Evolutionary conservation across 108 stramenopile species (phyloP), one percentile per base, ranked within the genome.

Genomic region (Aurantiochytrium sp.): DNA sequence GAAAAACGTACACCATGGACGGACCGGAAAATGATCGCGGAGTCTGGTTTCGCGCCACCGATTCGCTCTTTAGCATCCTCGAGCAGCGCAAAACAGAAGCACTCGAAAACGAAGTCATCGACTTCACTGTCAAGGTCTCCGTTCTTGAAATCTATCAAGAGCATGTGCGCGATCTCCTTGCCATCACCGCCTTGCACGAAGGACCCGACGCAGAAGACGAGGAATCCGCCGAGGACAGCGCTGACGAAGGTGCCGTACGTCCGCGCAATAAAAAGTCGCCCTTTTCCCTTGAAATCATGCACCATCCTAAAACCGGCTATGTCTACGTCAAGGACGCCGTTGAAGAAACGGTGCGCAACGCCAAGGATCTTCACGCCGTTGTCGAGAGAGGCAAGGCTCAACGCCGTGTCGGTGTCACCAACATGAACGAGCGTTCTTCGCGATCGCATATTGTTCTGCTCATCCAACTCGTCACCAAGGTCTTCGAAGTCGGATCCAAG

Each of bases 371-470:
- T 4, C 90, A 94, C 59, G 90, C 93, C 21, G 60, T 97, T 16
- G 88, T 98, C 47, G 91, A 95, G 25, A 60, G 94, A 19, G 98
- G 96, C 5, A 94, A 95, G 88, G 95, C 94, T 16, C 93, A 90
- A 72, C 94, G 98, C 25, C 93, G 93, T 8, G 94, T 95, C 42
- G 93, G 94, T 49, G 93, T 93, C 3, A 96, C 95, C n/a, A 91
- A 94, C 89, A 95, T 95, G 93, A 96, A 96, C 83, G 92, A 94
- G 19, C 96, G 96, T 91, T 96, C 96, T 0, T 92, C 93, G 21
- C 92, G 97, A 58, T 96, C 96, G 18, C 98, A 98, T 93, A 92
- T 96, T 4, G 92, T 97, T 35, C 95, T 97, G 88, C 72, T 94
- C 0, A 88, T 98, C 25, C 92, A 89, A 19, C 87, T 97, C 60